phyloP scores from a whole-genome alignment of 768 basidiomycete species.

The Kwoniella sp. region DNA sequence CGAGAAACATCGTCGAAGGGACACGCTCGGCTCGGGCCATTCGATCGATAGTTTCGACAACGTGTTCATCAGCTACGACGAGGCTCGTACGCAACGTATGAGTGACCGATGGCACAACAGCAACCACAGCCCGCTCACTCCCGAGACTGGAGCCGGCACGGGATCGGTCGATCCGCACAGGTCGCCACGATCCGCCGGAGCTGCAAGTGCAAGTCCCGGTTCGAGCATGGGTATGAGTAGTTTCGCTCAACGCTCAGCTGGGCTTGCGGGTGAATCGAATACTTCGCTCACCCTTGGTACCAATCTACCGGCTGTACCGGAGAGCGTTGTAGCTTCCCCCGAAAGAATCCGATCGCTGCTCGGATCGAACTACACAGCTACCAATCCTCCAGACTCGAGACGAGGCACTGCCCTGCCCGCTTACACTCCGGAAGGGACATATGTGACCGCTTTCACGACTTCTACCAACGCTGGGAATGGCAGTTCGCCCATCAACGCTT shows the following conservation, averaged over 20 bases:
- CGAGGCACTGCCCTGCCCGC: constrained; percentile 23
- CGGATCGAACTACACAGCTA: constrained; percentile 15
- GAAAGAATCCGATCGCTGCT: constrained; percentile 15
- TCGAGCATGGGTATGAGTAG: not conserved
- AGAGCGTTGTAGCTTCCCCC: constrained; percentile 8
- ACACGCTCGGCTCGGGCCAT: not conserved
- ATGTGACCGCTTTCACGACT: not conserved
- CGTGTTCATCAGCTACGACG: constrained; percentile 34
- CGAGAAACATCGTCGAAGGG: constrained; percentile 4
- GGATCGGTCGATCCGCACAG: not conserved
- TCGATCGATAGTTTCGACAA: constrained; percentile 13
- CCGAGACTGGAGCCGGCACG: not conserved
- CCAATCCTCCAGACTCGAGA: constrained; percentile 11
- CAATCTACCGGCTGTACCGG: constrained; percentile 7
- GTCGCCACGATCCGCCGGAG: constrained; percentile 3
- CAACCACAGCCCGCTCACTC: not conserved
- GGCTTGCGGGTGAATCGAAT: not conserved
- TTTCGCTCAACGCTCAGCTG: not conserved
- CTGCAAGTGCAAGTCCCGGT: too few species aligned
- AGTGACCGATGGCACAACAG: constrained; percentile 24
- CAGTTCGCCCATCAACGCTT: constrained; percentile 6
- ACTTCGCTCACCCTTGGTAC: not conserved
- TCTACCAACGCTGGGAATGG: not conserved
- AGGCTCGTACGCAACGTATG: constrained; percentile 20
- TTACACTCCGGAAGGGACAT: constrained; percentile 21